These are phyloP conservation scores for Sanghuangporus weigelae DNA, from an alignment of 1,284 basidiomycete genomes.

Conservation along the genomic window DNA sequence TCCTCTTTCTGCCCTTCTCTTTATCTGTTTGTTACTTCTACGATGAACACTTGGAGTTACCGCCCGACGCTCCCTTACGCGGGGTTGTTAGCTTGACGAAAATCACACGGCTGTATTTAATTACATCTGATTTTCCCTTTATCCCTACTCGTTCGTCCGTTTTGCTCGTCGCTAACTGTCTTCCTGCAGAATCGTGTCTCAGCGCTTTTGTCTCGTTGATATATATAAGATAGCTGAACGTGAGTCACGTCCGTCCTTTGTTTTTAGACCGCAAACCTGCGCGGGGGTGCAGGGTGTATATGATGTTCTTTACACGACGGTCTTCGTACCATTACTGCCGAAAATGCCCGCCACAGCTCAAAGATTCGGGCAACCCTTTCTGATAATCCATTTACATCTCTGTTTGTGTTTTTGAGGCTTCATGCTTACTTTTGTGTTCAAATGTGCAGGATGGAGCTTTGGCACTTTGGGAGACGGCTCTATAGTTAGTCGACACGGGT, in stretches of 20 bases:
- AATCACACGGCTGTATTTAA: constrained; percentile 72
- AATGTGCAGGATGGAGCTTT: not conserved
- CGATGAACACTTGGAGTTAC: constrained; percentile 72
- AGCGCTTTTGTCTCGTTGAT: not conserved
- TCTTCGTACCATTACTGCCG: constrained; percentile 78
- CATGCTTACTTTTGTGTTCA: not conserved
- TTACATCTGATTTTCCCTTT: constrained; percentile 38
- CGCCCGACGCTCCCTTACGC: constrained; percentile 51
- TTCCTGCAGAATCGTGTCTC: not conserved
- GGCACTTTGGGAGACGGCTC: not conserved
- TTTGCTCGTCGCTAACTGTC: not conserved
- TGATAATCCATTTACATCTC: constrained; percentile 36
- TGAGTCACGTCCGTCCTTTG: not conserved
- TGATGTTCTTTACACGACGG: constrained; percentile 76
- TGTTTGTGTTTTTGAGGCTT: not conserved
- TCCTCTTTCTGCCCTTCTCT: not conserved
- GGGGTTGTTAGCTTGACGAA: constrained; percentile 49
- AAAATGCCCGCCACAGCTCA: constrained; percentile 90
- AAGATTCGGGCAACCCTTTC: constrained; percentile 69
- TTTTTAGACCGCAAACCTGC: not conserved
- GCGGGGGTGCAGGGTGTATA: constrained; percentile 18
- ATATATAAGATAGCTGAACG: not conserved
- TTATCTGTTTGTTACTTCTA: constrained; percentile 11
- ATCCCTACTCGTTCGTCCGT: not conserved
- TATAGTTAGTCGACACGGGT: not conserved